Evolutionary conservation across 257 asterid species (phyloP).

Genomic region (Thymus quinquecostatus): DNA sequence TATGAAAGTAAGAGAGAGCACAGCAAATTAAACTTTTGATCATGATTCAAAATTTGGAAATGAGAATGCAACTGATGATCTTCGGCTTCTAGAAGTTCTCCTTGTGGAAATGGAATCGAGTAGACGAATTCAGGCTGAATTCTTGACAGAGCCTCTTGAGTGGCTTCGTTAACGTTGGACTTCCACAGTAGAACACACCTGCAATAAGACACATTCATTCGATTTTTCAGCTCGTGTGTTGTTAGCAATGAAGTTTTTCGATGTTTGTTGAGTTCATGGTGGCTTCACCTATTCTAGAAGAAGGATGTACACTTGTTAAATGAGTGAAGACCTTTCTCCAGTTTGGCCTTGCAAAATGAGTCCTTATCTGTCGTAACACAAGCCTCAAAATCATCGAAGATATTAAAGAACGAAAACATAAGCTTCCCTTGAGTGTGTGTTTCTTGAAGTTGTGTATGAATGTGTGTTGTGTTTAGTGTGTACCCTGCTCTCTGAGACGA

Average conservation of each 20-base stretch:
- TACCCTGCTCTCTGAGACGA: constrained; percentile 87
- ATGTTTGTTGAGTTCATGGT: background rate
- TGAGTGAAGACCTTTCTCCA: constrained; percentile 79
- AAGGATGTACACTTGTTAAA: constrained; percentile 60
- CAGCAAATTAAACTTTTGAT: background rate
- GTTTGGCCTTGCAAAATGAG: constrained; percentile 96
- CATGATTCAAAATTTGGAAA: too few relatives aligned
- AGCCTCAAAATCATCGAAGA: constrained; percentile 1
- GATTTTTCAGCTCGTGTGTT: background rate
- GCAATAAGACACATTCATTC: constrained; percentile 21
- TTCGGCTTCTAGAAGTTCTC: constrained; percentile 67
- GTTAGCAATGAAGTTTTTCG: too few relatives aligned
- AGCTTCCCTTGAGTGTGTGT: background rate
- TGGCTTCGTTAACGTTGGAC: constrained; percentile 59
- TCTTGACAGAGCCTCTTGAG: constrained; percentile 69
- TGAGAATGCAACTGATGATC: background rate
- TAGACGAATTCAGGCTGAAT: constrained; percentile 64
- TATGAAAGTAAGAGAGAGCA: background rate
- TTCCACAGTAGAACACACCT: constrained; percentile 96
- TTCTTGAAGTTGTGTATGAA: background rate
- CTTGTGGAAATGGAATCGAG: constrained; percentile 87
- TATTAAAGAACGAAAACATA: background rate
- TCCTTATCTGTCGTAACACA: constrained; percentile 53
- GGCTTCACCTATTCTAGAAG: constrained; percentile 65
- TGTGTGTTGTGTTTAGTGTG: background rate